These are phyloP conservation scores for Rhizopogon salebrosus DNA, from an alignment of 768 basidiomycete species.

Conservation along the genomic window DNA sequence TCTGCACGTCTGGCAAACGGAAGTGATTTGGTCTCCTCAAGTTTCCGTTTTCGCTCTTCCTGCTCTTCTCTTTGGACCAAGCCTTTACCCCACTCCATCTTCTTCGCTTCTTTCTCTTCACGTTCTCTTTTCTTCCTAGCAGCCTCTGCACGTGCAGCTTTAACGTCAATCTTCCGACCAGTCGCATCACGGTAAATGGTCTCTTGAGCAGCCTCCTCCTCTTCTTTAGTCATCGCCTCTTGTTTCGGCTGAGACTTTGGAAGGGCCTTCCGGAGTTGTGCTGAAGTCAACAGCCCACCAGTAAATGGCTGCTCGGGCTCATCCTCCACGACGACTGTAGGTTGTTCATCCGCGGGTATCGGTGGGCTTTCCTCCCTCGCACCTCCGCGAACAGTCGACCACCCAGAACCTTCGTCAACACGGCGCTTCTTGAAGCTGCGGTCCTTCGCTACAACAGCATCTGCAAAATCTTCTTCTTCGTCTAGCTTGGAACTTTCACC, in stretches of 20 bases:
- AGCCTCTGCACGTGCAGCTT: slow-evolving; percentile 80
- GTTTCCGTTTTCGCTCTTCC: slow-evolving; percentile 57
- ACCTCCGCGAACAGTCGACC: slow-evolving; percentile 65
- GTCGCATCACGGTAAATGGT: slow-evolving; percentile 91
- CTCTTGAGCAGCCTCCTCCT: slow-evolving; percentile 66
- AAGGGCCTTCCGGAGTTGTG: slow-evolving; percentile 64
- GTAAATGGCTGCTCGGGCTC: slow-evolving; percentile 38
- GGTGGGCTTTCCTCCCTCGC: slow-evolving; percentile 42
- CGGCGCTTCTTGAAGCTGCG: slow-evolving; percentile 77
- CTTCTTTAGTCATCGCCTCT: slow-evolving; percentile 36
- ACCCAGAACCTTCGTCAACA: slow-evolving; percentile 48
- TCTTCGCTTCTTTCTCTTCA: slow-evolving; percentile 82
- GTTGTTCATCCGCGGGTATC: slow-evolving; percentile 63
- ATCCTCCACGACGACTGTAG: slow-evolving; percentile 51
- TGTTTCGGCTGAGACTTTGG: slow-evolving; percentile 34
- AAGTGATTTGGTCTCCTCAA: slow-evolving; percentile 61
- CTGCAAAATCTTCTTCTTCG: slow-evolving; percentile 54
- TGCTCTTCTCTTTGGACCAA: slow-evolving; percentile 81
- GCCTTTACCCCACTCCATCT: slow-evolving; percentile 99
- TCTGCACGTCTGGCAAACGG: slow-evolving; percentile 78
- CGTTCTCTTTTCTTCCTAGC: slow-evolving; percentile 72
- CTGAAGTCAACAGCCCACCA: slow-evolving; percentile 77
- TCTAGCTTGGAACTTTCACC: slow-evolving; percentile 37
- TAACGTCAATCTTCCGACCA: slow-evolving; percentile 87
- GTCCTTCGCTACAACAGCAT: slow-evolving; percentile 69